phyloP scores from a whole-genome alignment of 495 filamentous ascomycete species.

The Lepraria neglecta region DNA sequence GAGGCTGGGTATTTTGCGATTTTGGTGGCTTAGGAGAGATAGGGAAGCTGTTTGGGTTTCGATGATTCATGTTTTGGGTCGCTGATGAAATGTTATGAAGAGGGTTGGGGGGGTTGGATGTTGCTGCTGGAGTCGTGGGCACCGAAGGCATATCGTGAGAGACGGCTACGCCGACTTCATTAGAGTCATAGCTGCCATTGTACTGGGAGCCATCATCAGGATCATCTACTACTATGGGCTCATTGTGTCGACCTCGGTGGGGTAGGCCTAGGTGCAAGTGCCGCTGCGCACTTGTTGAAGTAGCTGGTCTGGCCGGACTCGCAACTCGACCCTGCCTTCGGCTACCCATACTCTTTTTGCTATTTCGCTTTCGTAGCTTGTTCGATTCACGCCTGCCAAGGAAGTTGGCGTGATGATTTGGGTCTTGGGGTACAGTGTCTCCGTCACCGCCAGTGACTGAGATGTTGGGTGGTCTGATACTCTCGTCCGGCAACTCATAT shows the following conservation, averaged over 20 bases:
- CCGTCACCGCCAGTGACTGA: conserved; percentile 44
- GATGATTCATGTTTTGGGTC: conserved; percentile 45
- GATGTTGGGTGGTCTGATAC: conserved; percentile 41
- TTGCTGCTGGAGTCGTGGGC: conserved; percentile 10
- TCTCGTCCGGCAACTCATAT: conserved; percentile 4
- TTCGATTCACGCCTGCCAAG: conserved; percentile 38
- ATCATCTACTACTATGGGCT: conserved; percentile 9
- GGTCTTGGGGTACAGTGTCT: conserved; percentile 19
- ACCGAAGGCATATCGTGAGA: conserved; percentile 23
- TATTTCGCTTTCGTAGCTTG: conserved; percentile 43
- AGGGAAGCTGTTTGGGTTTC: conserved; percentile 34
- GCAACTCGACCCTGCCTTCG: conserved; percentile 28
- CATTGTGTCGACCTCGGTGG: conserved; percentile 6
- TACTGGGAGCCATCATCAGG: neutral
- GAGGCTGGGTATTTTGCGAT: conserved; percentile 7
- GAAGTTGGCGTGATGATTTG: conserved; percentile 26
- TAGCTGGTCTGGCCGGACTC: conserved; percentile 17
- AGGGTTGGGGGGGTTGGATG: conserved; percentile 25
- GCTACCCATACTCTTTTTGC: conserved; percentile 39
- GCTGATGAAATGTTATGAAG: conserved; percentile 44
- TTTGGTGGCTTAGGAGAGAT: conserved; percentile 37
- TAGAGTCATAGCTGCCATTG: conserved; percentile 15
- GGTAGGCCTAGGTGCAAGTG: conserved; percentile 8
- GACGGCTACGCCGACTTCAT: conserved; percentile 43
- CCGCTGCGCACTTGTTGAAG: conserved; percentile 6